phyloP scores from a whole-genome alignment of 169 alveolate species.

The Plasmodium yoelii region DNA sequence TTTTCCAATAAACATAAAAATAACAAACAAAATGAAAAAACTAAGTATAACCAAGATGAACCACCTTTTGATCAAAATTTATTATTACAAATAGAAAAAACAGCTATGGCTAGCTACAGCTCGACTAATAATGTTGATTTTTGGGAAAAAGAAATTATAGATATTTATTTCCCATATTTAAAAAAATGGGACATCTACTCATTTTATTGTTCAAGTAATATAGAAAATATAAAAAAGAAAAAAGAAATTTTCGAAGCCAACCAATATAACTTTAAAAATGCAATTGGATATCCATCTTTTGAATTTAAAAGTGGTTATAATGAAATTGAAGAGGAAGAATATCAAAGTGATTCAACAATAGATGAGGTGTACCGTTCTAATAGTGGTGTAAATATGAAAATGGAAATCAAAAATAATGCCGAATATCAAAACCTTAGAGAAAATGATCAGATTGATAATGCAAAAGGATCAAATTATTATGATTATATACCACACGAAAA shows the following conservation, averaged over 20 bases:
- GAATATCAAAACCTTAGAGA: too few relatives aligned
- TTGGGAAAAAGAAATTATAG: slow-evolving; percentile 69
- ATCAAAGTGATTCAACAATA: neutral
- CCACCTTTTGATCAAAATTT: slow-evolving; percentile 10
- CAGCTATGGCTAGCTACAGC: slow-evolving; percentile 31
- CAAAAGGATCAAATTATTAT: neutral
- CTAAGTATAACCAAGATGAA: neutral
- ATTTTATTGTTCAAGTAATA: slow-evolving; percentile 73
- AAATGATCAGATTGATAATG: too few relatives aligned
- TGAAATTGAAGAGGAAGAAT: neutral
- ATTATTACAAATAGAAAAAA: neutral
- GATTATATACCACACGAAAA: neutral
- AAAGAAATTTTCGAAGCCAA: slow-evolving; percentile 41
- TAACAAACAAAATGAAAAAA: neutral
- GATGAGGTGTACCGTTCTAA: neutral
- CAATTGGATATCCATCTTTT: slow-evolving; percentile 73
- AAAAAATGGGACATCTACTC: slow-evolving; percentile 74
- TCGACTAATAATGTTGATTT: slow-evolving; percentile 67
- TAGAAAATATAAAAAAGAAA: slow-evolving; percentile 49
- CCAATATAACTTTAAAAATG: slow-evolving; percentile 33
- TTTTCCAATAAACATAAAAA: slow-evolving; percentile 3
- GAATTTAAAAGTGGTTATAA: slow-evolving; percentile 21
- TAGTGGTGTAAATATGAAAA: neutral
- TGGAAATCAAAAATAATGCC: too few relatives aligned
- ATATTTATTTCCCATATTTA: slow-evolving; percentile 63